Conservation (phyloP, 208 protist genomes). For the Trypanosoma congolense region DNA sequence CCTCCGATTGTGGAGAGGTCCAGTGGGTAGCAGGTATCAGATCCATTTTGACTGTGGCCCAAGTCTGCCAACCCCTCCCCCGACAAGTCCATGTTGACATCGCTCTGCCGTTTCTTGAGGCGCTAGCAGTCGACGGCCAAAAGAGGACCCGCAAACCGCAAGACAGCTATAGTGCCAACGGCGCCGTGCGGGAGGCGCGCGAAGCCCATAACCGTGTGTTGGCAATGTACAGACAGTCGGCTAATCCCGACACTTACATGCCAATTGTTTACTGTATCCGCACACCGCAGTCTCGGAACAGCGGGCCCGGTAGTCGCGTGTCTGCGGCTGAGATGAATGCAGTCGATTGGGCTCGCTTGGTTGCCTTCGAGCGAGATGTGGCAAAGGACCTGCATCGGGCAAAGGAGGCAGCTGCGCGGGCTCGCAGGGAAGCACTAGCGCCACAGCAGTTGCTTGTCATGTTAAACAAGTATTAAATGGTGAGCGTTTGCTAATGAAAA, state of each 20-base stretch:
- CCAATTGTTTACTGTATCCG: slow-evolving; percentile 40
- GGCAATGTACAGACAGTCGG: slow-evolving; percentile 45
- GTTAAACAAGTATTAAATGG: slow-evolving; percentile 33
- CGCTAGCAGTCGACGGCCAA: slow-evolving; percentile 31
- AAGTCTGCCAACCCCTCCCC: slow-evolving; percentile 48
- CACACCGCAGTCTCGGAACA: not conserved
- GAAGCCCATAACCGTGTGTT: slow-evolving; percentile 55
- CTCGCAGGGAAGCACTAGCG: slow-evolving; percentile 36
- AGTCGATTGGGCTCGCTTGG: slow-evolving; percentile 57
- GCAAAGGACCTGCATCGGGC: slow-evolving; percentile 56
- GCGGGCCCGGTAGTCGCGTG: not conserved
- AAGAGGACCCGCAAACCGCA: not conserved
- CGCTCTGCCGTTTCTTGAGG: slow-evolving; percentile 58
- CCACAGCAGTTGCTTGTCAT: slow-evolving; percentile 59
- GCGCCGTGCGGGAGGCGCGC: slow-evolving; percentile 30
- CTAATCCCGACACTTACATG: slow-evolving; percentile 31
- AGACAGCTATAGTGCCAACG: not conserved
- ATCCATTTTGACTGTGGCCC: slow-evolving; percentile 21
- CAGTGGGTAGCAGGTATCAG: slow-evolving; percentile 37
- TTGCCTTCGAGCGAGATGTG: slow-evolving; percentile 63
- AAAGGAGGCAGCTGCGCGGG: slow-evolving; percentile 47
- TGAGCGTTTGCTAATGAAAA: no score
- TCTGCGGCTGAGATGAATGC: slow-evolving; percentile 37
- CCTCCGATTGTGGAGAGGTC: not conserved
- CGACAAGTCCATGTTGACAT: slow-evolving; percentile 35